Base-by-base conservation (phyloP, 2,329 filamentous ascomycete genomes). In the Curvularia sp. region DNA sequence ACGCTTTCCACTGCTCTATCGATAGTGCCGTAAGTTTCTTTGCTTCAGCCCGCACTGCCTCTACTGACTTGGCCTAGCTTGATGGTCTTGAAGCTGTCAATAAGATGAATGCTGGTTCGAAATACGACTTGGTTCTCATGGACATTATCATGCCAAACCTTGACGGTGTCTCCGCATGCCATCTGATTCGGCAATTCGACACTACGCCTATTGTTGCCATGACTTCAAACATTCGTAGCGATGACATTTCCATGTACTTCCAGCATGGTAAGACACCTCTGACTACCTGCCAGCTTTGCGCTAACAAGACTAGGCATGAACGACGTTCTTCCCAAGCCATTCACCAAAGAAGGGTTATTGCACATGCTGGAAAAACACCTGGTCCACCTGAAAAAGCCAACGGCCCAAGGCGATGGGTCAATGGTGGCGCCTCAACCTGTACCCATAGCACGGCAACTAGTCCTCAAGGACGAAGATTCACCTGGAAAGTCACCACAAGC, bases 211-310 rank as follows among this genome's bases (percentile, higher is more conserved):
- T 99, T 69, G 92, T 99, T 57, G 95, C 95, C 46, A 98, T 99
- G 95, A 99, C 95, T 3, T 97, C 94, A 3, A 99, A 98, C 74
- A 98, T 99, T 64, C 87, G 95, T 64, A 93, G 92, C 60, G 94
- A 97, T 71, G 95, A 99, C 74, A 96, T 98, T 61, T 91, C 94
- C 53, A 93, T 96, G 80, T 99, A 99, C 75, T 98, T 97, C 80
- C 89, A 94, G 70, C 93, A 96, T 80, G 95, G 93, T 95, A 84
- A 82, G 89, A 71, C 6, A 21, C 6, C 9, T 18, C 34, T 3
- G 8, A n/a, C 19, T 25, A 38, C 15, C 9, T 19, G 7, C 9
- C 25, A 21, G 38, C 8, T 5, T 23, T 39, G 9, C n/a, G 32
- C 69, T 79, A 55, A 82, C 67, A 32, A 18, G 4, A 27, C 21